These are phyloP conservation scores for Saururus chinensis DNA, from an alignment of 164 flowering plant genomes.

Conservation along the genomic window DNA sequence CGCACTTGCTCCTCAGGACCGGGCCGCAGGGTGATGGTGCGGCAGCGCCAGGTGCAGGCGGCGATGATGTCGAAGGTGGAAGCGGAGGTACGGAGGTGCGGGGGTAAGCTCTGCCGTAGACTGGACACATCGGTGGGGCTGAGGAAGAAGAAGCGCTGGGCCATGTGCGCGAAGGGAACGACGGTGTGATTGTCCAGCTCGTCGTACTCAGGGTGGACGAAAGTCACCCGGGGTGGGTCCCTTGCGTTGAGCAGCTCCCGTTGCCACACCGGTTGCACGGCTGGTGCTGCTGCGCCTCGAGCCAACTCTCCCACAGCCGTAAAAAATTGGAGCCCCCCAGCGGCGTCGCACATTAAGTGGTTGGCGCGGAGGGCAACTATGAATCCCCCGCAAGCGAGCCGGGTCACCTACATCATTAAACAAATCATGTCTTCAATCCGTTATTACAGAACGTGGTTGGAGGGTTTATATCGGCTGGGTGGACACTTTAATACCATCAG, in stretches of 20 bases:
- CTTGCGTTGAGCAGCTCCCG: constrained; percentile 32
- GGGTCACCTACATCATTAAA: constrained; percentile 15
- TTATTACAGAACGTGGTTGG: no score
- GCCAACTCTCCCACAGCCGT: constrained; percentile 31
- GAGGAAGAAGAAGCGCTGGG: constrained; percentile 32
- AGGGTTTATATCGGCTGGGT: no score
- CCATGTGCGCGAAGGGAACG: constrained; percentile 13
- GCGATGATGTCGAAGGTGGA: constrained; percentile 29
- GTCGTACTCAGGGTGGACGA: constrained; percentile 28
- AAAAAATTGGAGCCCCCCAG: constrained; percentile 29
- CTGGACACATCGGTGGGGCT: constrained; percentile 18
- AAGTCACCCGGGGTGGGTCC: constrained; percentile 23
- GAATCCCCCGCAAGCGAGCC: constrained; percentile 13
- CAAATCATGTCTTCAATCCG: no score
- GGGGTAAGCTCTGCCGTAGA: constrained; percentile 12
- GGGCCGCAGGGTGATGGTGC: constrained; percentile 21
- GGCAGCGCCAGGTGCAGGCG: constrained; percentile 32
- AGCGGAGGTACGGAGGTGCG: constrained; percentile 5
- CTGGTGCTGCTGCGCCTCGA: constrained; percentile 25
- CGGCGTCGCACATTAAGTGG: constrained; percentile 36
- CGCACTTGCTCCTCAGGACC: constrained; percentile 32
- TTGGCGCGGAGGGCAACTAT: constrained; percentile 1
- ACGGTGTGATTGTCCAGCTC: neutral
- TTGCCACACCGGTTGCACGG: constrained; percentile 33
- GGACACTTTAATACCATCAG: no score